Evolutionary conservation across 73 alveolate species (phyloP), one percentile per base, ranked within the genome.

Genomic region (Blepharisma stoltei): DNA sequence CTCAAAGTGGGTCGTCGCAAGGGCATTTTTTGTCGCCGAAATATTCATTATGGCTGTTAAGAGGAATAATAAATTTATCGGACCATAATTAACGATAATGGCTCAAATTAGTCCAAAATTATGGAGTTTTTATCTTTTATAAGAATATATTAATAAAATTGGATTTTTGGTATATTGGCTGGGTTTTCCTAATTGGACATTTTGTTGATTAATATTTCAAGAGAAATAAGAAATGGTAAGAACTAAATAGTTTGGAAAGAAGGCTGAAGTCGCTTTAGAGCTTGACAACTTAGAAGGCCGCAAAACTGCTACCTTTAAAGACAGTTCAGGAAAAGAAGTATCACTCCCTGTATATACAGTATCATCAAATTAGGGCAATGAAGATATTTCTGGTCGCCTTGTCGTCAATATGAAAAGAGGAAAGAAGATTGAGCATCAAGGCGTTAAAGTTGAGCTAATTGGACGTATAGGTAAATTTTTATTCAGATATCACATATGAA

Each of bases 371-470:
- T 69, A 90, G 88, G 93, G 86, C 73, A 92, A 91, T 7, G 98
- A 93, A 68, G 93, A 86, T 70, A 84, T 93, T 14, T 46, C 88
- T 78, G 98, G 98, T n/a, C 86, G 79, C 52, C 68, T 88, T 37
- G 83, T 78, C 27, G 66, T 93, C 53, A 81, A 81, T 48, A 54
- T 93, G 69, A 20, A 27, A 20, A 88, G 81, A 67, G 75, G 88
- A 37, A 89, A 92, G 55, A 71, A 89, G 48, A 69, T 93, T 52
- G 96, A 91, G 65, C 98, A 93, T 78, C 80, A 84, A 70, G 98
- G 98, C 18, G 87, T 94, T 38, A 94, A 85, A 85, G 94, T 91
- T 20, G 97, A 94, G 81, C 80, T 94, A 45, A 86, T 86, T 65
- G 98, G 98, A 14, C 27, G 71, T 47, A 88, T 88, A 48, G 89